Conservation (phyloP, 2,329 filamentous ascomycete species). For the Cladosporium sp. region DNA sequence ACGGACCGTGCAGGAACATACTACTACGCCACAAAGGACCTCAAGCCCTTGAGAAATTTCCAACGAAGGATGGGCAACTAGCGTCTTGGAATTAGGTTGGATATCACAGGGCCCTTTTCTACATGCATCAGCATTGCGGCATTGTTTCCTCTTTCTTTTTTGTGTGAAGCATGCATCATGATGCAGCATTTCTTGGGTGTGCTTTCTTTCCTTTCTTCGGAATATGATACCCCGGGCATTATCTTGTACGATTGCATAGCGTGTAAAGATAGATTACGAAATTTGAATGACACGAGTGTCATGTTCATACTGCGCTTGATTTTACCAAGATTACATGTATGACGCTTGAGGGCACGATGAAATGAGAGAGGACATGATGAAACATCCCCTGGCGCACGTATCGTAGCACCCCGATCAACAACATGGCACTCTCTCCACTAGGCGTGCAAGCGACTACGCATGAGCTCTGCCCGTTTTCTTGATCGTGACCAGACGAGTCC, state of each 20-base stretch:
- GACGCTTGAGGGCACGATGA: too few species aligned
- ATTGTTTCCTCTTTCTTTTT: not conserved
- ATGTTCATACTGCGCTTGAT: too few species aligned
- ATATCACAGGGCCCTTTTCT: not conserved
- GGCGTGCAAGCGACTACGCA: too few species aligned
- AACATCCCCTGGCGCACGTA: too few species aligned
- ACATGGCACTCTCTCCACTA: too few species aligned
- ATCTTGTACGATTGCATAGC: slow-evolving; percentile 10
- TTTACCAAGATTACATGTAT: too few species aligned
- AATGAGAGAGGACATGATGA: too few species aligned
- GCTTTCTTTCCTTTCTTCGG: slow-evolving; percentile 1
- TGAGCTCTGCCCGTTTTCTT: too few species aligned
- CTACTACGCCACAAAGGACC: slow-evolving; percentile 80
- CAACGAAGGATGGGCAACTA: slow-evolving; percentile 15
- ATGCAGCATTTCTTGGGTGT: slow-evolving; percentile 8
- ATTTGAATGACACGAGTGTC: not conserved
- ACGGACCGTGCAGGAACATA: slow-evolving; percentile 78
- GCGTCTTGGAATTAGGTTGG: not conserved
- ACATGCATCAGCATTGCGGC: not conserved
- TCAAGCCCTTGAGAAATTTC: slow-evolving; percentile 49
- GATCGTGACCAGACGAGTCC: not conserved
- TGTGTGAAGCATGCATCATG: not conserved
- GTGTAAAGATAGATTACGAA: slow-evolving; percentile 10
- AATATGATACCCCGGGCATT: slow-evolving; percentile 10
- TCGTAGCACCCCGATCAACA: too few species aligned